Percentiles rank a stretch among this genome's conserved stretches.
These are phyloP conservation scores for Phylloporus rhodoxanthus DNA, from an alignment of 768 basidiomycete genomes.

Conservation along the genomic window DNA sequence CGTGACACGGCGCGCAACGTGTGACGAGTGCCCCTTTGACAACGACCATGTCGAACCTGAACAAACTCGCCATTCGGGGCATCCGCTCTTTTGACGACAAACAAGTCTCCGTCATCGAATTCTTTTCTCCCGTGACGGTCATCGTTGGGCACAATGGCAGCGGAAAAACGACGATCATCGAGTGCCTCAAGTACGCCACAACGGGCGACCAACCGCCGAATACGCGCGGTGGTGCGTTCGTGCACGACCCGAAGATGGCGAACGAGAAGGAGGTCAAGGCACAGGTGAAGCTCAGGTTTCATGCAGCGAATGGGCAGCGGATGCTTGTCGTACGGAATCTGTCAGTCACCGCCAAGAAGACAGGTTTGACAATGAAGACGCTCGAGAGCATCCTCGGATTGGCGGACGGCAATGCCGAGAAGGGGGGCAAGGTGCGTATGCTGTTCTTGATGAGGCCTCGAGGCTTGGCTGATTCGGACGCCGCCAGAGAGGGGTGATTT, in stretches of 20 bases:
- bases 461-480: background rate
- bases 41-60: constrained; percentile 66
- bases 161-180: constrained; percentile 98
- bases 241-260: constrained; percentile 99
- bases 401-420: constrained; percentile 59
- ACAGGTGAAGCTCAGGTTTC: constrained; percentile 92
- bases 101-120: constrained; percentile 87
- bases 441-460: background rate
- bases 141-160: constrained; percentile 98
- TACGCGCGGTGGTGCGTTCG: constrained; percentile 95
- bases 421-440: constrained; percentile 62
- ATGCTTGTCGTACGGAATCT: constrained; percentile 91
- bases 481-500: constrained; percentile 78
- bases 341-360: constrained; percentile 92
- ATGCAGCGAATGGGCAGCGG: constrained; percentile 78
- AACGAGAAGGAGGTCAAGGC: constrained; percentile 99
- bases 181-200: constrained; percentile 98
- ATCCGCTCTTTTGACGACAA: constrained; percentile 98
- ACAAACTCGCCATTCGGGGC: constrained; percentile 90
- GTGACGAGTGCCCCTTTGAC: background rate
- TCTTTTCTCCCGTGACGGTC: constrained; percentile 95
- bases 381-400: constrained; percentile 84
- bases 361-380: constrained; percentile 93
- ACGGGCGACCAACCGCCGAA: constrained; percentile 98
- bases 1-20: background rate